Conservation (phyloP, 768 basidiomycete genomes). For the Tephrocybe sp. region DNA sequence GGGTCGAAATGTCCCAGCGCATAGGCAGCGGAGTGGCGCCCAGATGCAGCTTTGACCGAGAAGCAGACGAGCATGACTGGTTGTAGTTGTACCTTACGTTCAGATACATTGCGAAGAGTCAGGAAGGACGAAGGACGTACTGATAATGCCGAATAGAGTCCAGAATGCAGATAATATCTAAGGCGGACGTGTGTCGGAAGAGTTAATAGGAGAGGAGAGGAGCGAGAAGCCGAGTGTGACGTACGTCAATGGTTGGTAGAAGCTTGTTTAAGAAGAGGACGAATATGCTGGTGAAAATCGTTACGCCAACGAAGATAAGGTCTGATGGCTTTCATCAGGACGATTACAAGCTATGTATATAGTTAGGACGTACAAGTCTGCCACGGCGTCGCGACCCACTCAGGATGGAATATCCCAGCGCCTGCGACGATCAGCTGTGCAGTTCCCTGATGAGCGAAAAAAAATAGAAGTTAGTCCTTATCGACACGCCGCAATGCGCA, state of each 20-base stretch:
- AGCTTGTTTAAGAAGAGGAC: slow-evolving; percentile 55
- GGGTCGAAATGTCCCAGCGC: slow-evolving; percentile 59
- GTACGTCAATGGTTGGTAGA: slow-evolving; percentile 48
- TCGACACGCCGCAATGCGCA: not conserved
- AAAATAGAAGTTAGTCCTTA: not conserved
- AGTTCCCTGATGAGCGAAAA: slow-evolving; percentile 36
- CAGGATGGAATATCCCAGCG: slow-evolving; percentile 51
- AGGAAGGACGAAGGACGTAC: slow-evolving; percentile 23
- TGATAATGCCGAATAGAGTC: slow-evolving; percentile 56
- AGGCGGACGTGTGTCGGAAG: not conserved
- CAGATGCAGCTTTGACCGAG: slow-evolving; percentile 54
- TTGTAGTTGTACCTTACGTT: too few relatives aligned
- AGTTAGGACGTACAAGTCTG: slow-evolving; percentile 53
- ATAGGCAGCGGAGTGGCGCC: slow-evolving; percentile 51
- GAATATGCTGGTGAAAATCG: slow-evolving; percentile 42
- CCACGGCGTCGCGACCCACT: slow-evolving; percentile 57
- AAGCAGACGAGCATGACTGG: slow-evolving; percentile 54
- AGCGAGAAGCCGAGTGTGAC: too few relatives aligned
- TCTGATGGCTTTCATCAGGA: slow-evolving; percentile 31
- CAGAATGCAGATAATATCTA: slow-evolving; percentile 59
- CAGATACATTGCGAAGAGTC: not conserved
- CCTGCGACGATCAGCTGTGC: slow-evolving; percentile 61
- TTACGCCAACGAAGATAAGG: slow-evolving; percentile 55
- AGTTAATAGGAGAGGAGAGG: not conserved
- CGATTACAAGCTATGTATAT: too few relatives aligned